Conservation (phyloP, 257 asterid species). For the Plantago ovata region DNA sequence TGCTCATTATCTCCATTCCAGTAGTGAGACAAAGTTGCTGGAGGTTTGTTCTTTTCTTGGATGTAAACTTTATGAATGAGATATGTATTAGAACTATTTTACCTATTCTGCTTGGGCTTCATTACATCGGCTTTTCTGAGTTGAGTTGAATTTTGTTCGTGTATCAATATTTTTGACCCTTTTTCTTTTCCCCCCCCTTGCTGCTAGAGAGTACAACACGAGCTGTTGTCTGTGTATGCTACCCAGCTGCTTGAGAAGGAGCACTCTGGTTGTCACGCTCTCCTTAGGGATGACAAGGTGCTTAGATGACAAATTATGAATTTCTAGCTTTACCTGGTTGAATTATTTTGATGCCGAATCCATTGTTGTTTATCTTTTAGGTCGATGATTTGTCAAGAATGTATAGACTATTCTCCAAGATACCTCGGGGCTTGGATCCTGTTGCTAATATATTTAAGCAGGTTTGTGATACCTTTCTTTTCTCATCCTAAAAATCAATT, state of each 20-base stretch:
- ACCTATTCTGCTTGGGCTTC: background rate
- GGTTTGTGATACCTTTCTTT: conserved; percentile 41
- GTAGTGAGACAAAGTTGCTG: conserved; percentile 92
- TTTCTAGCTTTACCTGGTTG: conserved; percentile 10
- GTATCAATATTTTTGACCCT: background rate
- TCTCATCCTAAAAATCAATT: conserved; percentile 8
- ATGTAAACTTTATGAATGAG: background rate
- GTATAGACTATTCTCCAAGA: conserved; percentile 92
- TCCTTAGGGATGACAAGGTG: conserved; percentile 98
- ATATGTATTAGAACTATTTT: conserved; percentile 14
- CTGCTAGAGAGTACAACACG: conserved; percentile 78
- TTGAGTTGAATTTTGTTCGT: background rate
- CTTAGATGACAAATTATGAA: conserved; percentile 6
- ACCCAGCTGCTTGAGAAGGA: conserved; percentile 94
- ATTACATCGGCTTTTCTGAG: conserved; percentile 1
- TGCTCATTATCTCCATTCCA: conserved; percentile 87
- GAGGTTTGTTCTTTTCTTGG: conserved; percentile 61
- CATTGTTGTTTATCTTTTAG: conserved; percentile 29
- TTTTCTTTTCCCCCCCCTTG: background rate
- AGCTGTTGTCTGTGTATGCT: conserved; percentile 87
- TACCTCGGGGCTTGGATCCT: conserved; percentile 66
- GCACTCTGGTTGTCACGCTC: conserved; percentile 95
- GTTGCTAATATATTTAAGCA: conserved; percentile 72
- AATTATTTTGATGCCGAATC: conserved; percentile 15
- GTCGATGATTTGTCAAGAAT: conserved; percentile 94